Evolutionary conservation across 23 red algal genomes (phyloP).

Genomic region (Gracilaria caudata): DNA sequence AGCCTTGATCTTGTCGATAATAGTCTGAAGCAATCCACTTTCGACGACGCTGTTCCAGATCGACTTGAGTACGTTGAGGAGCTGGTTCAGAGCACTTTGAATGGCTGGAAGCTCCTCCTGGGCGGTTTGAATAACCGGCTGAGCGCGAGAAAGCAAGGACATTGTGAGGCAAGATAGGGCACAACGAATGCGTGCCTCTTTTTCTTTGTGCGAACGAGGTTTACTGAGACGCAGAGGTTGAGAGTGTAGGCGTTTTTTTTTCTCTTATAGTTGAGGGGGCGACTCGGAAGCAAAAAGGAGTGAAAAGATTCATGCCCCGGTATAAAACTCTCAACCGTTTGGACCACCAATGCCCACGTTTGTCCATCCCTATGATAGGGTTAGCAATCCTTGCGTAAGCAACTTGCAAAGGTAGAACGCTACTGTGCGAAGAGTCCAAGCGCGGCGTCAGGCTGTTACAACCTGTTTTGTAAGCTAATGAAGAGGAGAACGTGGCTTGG

Average conservation of each 20-base stretch:
- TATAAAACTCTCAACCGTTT: not conserved
- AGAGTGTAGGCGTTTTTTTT: not conserved
- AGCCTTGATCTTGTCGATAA: conserved; percentile 14
- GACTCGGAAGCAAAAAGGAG: not conserved
- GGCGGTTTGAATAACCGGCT: conserved; percentile 32
- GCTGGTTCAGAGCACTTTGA: conserved; percentile 16
- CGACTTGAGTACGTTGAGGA: not conserved
- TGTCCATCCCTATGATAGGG: not conserved
- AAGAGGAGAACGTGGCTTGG: not conserved
- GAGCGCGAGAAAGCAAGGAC: conserved; percentile 16
- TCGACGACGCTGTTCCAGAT: conserved; percentile 25
- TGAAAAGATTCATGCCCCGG: conserved; percentile 10
- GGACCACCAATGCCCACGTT: not conserved
- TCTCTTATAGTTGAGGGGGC: not conserved
- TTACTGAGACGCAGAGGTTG: no score
- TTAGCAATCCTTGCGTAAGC: no score
- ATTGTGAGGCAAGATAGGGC: not conserved
- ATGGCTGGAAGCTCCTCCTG: conserved; percentile 15
- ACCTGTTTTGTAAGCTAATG: not conserved
- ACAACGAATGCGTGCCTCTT: not conserved
- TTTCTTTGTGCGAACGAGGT: not conserved
- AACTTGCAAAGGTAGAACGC: no score
- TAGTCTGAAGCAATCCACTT: conserved; percentile 7
- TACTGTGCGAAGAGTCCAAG: not conserved
- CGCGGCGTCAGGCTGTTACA: not conserved